Evolutionary conservation across 331 rosid genomes (phyloP), one percentile per base, ranked within the genome.

Genomic region (Saraca asoca): DNA sequence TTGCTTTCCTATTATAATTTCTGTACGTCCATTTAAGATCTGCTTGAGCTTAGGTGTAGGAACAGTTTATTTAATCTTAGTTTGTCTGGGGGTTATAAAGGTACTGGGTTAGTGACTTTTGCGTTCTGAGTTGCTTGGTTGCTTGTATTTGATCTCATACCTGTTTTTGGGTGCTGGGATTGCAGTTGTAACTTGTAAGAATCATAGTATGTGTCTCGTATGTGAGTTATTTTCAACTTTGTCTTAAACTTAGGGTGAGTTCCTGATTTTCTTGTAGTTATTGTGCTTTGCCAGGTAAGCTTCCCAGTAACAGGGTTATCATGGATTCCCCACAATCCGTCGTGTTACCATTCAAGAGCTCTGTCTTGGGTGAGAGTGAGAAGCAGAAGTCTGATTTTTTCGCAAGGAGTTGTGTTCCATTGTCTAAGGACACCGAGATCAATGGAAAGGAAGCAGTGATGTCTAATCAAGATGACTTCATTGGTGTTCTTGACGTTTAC

Each of bases 241-340:
- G 35, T 2, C 24, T 58, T 37, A 12, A 11, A 72, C 59, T 61
- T 58, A n/a, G 48, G 10, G 60, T 62, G 57, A 68, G 46, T 75
- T 54, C 46, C 73, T 54, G 66, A 55, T 41, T 46, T 68, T 75
- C 34, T 41, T 71, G 51, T 77, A 52, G 71, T 64, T 52, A 4
- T 50, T 73, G 58, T 73, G 68, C 69, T 70, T 58, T 82, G 42
- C 31, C 81, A 88, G 92, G 85, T 24, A 24, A 24, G 31, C 2
- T 80, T 69, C 12, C 5, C 4, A 24, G 72, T 67, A 41, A 12
- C 18, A 73, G 54, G 65, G 42, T 52, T 64, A 24, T 46, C 81
- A 90, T 94, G 99, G 96, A 88, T 38, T 88, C 96, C 20, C 97
- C 99, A 68, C 96, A 88, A 74, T 90, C 97, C 72, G 93, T 94